Evolutionary conservation across 306 rosid species (phyloP), one percentile per base, ranked within the genome.

Genomic region (Casuarina equisetifolia): DNA sequence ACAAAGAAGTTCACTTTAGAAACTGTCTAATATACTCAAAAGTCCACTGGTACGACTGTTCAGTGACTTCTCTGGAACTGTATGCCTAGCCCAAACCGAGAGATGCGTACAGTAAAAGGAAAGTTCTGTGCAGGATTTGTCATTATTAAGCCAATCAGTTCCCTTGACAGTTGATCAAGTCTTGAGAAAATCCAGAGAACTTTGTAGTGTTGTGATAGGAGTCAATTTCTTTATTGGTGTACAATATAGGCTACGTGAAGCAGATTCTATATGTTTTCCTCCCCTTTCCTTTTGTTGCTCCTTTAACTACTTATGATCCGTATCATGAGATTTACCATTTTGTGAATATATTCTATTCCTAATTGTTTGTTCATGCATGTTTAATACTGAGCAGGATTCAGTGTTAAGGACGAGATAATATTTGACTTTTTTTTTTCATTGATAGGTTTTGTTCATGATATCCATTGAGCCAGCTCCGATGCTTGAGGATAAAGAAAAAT

Each of bases 401-500:
- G 50, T 17, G 15, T 25, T 9, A 25, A 48, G 8, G 70, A 68
- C 72, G 82, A 76, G 75, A 74, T 77, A 73, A 71, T 78, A 62
- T 35, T 66, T 85, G 82, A 82, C 79, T 15, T 44, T 20, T 54
- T 72, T 64, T 42, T 70, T 62, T 53, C 70, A 54, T 59, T 80
- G 58, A 76, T 77, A 95, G 98, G 98, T 95, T 87, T 80, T 95
- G 72, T 95, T 95, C 91, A 95, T 95, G 98, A 95, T 95, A 87
- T 92, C 97, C 81, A 91, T 91, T 20, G 98, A 95, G 85, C 97
- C 98, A 74, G 97, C 98, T 75, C 98, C 98, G 10, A 95, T 95
- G 98, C 98, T 95, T 49, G 98, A 95, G 88, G 98, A 95, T 83
- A 95, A 95, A 88, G 98, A 95, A 85, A 92, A 92, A 86, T 95